These are phyloP conservation scores for Salix koriyanagi DNA, from an alignment of 345 rosid genomes.

Conservation along the genomic window DNA sequence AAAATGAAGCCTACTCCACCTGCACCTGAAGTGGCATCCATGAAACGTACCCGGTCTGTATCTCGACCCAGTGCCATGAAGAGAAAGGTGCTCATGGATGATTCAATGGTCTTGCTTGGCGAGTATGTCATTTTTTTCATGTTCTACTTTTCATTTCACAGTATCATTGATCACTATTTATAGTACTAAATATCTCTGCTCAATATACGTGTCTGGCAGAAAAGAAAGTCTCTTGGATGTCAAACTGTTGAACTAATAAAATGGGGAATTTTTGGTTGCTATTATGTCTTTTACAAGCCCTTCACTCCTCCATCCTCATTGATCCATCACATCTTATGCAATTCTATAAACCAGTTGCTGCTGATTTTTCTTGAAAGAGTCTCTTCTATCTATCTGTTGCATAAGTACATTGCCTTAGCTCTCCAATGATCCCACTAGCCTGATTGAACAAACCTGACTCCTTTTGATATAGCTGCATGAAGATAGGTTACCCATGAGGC, in stretches of 20 bases:
- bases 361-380: neutral
- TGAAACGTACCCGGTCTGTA: slow-evolving; percentile 58
- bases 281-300: neutral
- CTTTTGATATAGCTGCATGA: neutral
- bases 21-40: slow-evolving; percentile 51
- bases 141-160: neutral
- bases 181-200: neutral
- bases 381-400: neutral
- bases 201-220: neutral
- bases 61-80: slow-evolving; percentile 56
- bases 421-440: neutral
- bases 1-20: slow-evolving; percentile 76
- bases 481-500: neutral
- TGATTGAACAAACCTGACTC: neutral
- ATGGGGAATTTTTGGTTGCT: neutral
- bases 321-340: neutral
- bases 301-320: neutral
- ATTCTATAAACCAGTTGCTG: neutral
- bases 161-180: neutral
- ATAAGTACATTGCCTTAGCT: neutral
- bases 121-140: slow-evolving; percentile 58
- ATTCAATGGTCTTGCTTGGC: slow-evolving; percentile 92
- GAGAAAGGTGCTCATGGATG: slow-evolving; percentile 95
- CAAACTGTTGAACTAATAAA: neutral
- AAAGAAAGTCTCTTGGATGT: neutral